Evolutionary conservation across 2,329 filamentous ascomycete species (phyloP), one percentile per base, ranked within the genome.

Genomic region (Diaporthe vaccinii): DNA sequence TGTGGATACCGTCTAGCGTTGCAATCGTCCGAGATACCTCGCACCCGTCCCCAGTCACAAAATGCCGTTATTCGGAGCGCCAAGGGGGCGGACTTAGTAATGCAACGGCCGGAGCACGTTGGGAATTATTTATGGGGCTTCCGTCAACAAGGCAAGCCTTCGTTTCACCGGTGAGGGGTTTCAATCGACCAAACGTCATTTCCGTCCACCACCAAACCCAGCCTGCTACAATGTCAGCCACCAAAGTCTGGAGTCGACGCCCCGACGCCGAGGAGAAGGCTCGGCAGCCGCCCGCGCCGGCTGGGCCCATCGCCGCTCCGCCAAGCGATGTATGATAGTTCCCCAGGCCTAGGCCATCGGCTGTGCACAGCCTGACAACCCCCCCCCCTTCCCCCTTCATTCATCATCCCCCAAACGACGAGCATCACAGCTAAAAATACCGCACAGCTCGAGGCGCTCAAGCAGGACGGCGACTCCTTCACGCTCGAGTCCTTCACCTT

Each of bases 401-500:
- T n/a, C n/a, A n/a, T n/a, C n/a, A n/a, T n/a, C n/a, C n/a, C n/a
- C n/a, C n/a, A n/a, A n/a, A n/a, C n/a, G n/a, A n/a, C n/a, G n/a
- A n/a, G n/a, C n/a, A n/a, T 22, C 31, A 39, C 22, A 39, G 31
- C 62, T 68, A 4, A 53, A 53, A 9, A 15, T 8, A 14, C 7
- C 36, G 46, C n/a, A 51, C 55, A 83, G 82, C 76, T 78, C 20
- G 80, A 82, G 2, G 76, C 74, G 12, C 78, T 84, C 46, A 82
- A 81, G 59, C 79, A 80, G n/a, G 80, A 82, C 58, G 83, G 84
- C 57, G 84, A 88, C 78, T 85, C 85, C 8, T 86, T 89, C 80
- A 84, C 81, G 0, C 78, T 89, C 34, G 79, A 83, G 15, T 82
- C 88, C 77, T 94, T 94, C 84, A 93, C 91, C 2, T 85, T 88